Evolutionary conservation across 75 land plant genomes (phyloP).

Genomic region (Pinus taeda): DNA sequence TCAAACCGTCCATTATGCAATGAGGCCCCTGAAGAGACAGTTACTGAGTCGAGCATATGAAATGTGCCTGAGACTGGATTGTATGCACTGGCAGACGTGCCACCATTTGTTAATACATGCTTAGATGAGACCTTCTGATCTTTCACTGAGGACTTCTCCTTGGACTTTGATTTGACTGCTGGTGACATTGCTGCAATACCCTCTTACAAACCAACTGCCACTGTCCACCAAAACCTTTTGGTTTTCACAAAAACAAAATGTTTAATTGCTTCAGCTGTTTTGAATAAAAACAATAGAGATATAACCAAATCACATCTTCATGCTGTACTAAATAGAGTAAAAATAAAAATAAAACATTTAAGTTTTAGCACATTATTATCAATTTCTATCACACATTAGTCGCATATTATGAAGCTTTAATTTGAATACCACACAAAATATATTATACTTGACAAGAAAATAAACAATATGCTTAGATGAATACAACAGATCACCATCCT

Average conservation of each 20-base stretch:
- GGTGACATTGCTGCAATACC: slow-evolving; percentile 57
- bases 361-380: too few relatives aligned
- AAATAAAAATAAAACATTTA: too few relatives aligned
- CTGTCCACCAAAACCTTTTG: slow-evolving; percentile 1
- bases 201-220: background rate
- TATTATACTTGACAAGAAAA: background rate
- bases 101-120: slow-evolving; percentile 24
- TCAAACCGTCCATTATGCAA: slow-evolving; percentile 54
- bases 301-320: background rate
- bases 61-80: slow-evolving; percentile 76
- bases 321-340: too few relatives aligned
- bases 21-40: slow-evolving; percentile 19
- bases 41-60: slow-evolving; percentile 50
- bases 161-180: slow-evolving; percentile 48
- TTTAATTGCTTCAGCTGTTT: slow-evolving; percentile 1
- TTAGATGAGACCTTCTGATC: slow-evolving; percentile 41
- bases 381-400: too few relatives aligned
- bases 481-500: too few relatives aligned
- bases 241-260: slow-evolving; percentile 5
- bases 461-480: too few relatives aligned
- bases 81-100: slow-evolving; percentile 42
- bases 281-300: background rate
- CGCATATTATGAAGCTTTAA: background rate
- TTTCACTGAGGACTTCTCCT: slow-evolving; percentile 44
- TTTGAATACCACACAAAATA: too few relatives aligned